Percentiles rank a stretch among this genome's conserved stretches.
Conservation (phyloP, 768 basidiomycete species). For the Xerocomus brunneocitrinus region DNA sequence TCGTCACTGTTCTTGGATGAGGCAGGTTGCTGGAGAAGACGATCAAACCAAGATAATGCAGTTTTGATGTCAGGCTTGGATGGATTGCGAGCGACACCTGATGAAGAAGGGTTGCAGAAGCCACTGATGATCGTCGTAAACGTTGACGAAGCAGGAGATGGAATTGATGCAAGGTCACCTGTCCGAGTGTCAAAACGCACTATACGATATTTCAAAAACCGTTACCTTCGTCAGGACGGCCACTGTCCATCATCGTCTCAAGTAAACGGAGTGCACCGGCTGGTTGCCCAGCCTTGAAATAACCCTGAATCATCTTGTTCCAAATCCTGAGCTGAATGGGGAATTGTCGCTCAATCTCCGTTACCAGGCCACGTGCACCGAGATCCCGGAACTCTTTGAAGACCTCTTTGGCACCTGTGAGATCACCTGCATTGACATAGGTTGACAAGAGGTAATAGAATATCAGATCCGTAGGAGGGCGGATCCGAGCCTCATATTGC, state of each 20-base stretch:
- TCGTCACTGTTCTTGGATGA: slow-evolving; percentile 36
- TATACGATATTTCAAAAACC: not conserved
- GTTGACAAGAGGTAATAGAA: slow-evolving; percentile 57
- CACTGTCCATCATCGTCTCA: slow-evolving; percentile 62
- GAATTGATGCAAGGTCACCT: slow-evolving; percentile 37
- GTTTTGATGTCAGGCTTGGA: slow-evolving; percentile 47
- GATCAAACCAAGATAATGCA: slow-evolving; percentile 69
- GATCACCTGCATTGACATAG: slow-evolving; percentile 49
- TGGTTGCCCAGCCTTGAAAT: slow-evolving; percentile 60
- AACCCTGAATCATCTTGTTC: slow-evolving; percentile 74
- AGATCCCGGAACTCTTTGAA: slow-evolving; percentile 57
- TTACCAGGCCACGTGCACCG: slow-evolving; percentile 31
- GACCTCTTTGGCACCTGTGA: slow-evolving; percentile 49
- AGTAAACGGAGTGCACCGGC: slow-evolving; percentile 62
- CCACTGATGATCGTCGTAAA: slow-evolving; percentile 61
- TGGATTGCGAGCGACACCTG: not conserved
- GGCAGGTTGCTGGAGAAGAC: slow-evolving; percentile 46
- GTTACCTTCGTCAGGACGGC: slow-evolving; percentile 15
- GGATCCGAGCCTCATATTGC: slow-evolving; percentile 46
- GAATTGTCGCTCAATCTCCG: slow-evolving; percentile 15
- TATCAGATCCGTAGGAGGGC: slow-evolving; percentile 30
- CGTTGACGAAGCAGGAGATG: slow-evolving; percentile 57
- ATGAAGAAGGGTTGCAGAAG: slow-evolving; percentile 48
- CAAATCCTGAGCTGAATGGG: slow-evolving; percentile 49
- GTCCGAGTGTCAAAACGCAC: not conserved